These are phyloP conservation scores for Paramecium sexaurelia DNA, from an alignment of 73 alveolate species.

Conservation along the genomic window DNA sequence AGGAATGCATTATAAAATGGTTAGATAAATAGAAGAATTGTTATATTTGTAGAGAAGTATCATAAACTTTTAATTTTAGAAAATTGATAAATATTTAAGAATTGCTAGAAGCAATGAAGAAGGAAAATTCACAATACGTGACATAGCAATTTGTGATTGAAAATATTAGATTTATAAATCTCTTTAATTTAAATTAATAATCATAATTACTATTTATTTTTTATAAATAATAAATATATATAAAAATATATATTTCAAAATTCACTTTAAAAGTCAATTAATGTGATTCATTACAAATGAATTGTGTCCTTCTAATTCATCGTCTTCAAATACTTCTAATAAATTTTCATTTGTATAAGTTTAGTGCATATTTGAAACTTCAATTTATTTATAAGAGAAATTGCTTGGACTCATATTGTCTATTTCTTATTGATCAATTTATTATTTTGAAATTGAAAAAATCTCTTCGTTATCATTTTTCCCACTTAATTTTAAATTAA, in stretches of 20 bases:
- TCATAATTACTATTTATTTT: not conserved
- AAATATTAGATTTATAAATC: not conserved
- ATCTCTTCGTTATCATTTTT: not conserved
- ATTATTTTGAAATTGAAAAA: not conserved
- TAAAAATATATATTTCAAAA: not conserved
- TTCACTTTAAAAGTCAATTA: not conserved
- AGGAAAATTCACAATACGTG: not conserved
- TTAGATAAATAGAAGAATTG: not conserved
- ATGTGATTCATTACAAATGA: not conserved
- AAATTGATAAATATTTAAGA: not conserved
- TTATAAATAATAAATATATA: not conserved
- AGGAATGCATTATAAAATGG: slow-evolving; percentile 6
- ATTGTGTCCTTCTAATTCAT: not conserved
- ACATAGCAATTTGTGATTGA: slow-evolving; percentile 20
- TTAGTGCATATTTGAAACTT: not conserved
- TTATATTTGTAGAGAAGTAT: slow-evolving; percentile 1
- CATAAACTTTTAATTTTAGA: not conserved
- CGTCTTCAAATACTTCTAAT: not conserved
- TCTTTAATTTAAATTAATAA: not conserved
- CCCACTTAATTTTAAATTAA: not conserved
- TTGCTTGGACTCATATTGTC: slow-evolving; percentile 28
- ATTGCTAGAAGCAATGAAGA: not conserved
- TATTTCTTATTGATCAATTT: not conserved
- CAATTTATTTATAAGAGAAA: slow-evolving; percentile 23
- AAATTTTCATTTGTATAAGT: not conserved